These are phyloP conservation scores for Larix kaempferi DNA, from an alignment of 75 land plant genomes.

Conservation along the genomic window DNA sequence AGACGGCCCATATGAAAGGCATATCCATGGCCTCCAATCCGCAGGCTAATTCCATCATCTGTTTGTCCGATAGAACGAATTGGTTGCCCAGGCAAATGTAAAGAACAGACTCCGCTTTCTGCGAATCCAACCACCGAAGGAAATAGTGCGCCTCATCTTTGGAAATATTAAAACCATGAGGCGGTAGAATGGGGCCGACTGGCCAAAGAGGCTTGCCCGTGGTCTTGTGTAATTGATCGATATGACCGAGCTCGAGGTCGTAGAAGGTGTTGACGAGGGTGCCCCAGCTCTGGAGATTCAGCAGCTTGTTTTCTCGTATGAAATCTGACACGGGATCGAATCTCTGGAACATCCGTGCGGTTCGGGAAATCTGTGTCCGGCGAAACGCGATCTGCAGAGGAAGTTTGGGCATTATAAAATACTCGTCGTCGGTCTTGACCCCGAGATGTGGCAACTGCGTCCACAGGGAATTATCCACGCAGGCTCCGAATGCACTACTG, in stretches of 20 bases:
- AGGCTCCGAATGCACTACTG: background rate
- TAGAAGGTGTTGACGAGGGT: background rate
- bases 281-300: background rate
- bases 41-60: background rate
- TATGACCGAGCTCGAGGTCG: background rate
- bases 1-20: slow-evolving; percentile 7
- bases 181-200: background rate
- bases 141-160: background rate
- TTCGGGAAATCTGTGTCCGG: background rate
- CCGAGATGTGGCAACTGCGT: background rate
- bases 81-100: slow-evolving; percentile 1
- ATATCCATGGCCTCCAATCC: background rate
- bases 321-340: background rate
- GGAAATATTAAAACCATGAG: background rate
- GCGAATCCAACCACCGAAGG: slow-evolving; percentile 1
- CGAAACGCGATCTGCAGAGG: background rate
- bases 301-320: background rate
- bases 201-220: background rate
- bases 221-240: background rate
- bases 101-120: slow-evolving; percentile 1
- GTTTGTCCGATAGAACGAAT: background rate
- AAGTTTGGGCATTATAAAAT: background rate
- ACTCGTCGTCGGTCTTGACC: background rate
- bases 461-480: background rate
- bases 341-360: background rate